Base-by-base conservation (phyloP, 345 rosid species). In the Lumnitzera racemosa region DNA sequence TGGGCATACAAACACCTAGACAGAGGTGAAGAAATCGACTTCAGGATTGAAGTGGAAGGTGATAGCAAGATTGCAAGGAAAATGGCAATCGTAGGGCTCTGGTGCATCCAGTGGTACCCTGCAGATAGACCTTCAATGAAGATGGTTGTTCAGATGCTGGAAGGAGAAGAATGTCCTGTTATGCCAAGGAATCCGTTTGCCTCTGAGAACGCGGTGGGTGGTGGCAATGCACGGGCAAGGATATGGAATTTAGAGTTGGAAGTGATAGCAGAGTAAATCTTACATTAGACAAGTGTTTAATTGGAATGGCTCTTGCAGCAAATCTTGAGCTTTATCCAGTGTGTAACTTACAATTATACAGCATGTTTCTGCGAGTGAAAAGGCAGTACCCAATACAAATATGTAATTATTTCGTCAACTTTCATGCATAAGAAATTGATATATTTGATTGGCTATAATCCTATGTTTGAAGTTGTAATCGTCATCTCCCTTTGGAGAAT, bases 131-230 rank as follows among this genome's bases (percentile, higher is more conserved):
- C 31, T 4, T 53, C 56, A 36, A 71, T 71, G 72, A 69, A 69
- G 48, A 53, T 24, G 12, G 72, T 69, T 16, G 58, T 69, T 50
- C 67, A 69, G 20, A 70, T 70, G 65, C 25, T 64, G 46, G 69
- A 70, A 53, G 68, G 68, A 15, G 65, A 53, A 15, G 59, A 57
- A 2, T 27, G 46, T 17, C 63, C 66, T 0, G 47, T 56, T 13
- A 46, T 65, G 14, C 68, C 61, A 0, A 47, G 55, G 12, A 59
- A 64, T 47, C 69, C 73, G 36, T 70, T 59, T 14, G 56, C 29
- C 41, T 62, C 61, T 24, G 11, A 15, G 15, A 11, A 55, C 13
- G 46, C 58, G 12, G 14, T 4, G 46, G 15, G 14, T 3, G 31
- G 36, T 6, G 16, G 46, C 58, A 54, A 20, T 43, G 16, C 27